Conservation (phyloP, 805 yeast species). For the Myxozyma kluyveri region DNA sequence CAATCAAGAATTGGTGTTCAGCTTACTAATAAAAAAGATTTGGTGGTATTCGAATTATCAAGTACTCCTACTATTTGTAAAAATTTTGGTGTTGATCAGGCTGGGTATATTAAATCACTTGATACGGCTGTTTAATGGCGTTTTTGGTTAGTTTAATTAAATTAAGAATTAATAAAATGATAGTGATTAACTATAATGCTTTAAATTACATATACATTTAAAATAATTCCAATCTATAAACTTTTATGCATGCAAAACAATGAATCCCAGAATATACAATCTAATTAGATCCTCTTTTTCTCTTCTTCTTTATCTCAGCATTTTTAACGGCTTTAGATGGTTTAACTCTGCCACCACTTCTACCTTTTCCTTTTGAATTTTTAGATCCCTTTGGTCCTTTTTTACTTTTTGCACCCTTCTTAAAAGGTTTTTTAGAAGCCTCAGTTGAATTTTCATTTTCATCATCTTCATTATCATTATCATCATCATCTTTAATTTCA, state of each 20-base stretch:
- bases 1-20: not conserved
- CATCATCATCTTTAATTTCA: not conserved
- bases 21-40: not conserved
- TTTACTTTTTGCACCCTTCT: not conserved
- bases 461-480: slow-evolving; percentile 1
- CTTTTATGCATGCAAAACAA: too few species aligned
- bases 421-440: slow-evolving; percentile 1
- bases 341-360: too few species aligned
- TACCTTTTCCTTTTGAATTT: too few species aligned
- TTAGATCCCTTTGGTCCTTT: not conserved
- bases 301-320: not conserved
- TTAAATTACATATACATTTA: too few species aligned
- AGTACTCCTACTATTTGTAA: not conserved
- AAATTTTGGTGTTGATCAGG: not conserved
- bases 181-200: too few species aligned
- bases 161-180: too few species aligned
- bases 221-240: too few species aligned
- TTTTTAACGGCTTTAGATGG: not conserved
- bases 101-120: not conserved
- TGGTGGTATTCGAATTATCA: not conserved
- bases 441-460: too few species aligned
- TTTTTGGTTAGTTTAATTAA: too few species aligned
- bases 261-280: too few species aligned
- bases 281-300: too few species aligned
- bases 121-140: too few species aligned